phyloP scores from a whole-genome alignment of 352 stramenopile genomes.

The Phytopythium boreale region DNA sequence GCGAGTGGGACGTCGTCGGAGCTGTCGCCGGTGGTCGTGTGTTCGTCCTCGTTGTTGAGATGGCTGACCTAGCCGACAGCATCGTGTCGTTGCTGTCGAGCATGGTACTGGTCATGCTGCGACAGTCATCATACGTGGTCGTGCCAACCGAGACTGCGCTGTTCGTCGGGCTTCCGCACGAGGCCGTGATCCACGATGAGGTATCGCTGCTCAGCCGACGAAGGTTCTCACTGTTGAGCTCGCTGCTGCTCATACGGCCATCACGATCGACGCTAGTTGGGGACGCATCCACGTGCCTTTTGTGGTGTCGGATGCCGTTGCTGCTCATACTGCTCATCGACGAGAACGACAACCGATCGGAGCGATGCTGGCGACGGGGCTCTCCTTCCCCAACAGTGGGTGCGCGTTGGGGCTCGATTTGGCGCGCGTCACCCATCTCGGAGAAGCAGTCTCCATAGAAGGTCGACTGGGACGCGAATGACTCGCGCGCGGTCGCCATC shows the following conservation, averaged over 20 bases:
- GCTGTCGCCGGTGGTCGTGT: not conserved
- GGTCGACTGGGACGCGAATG: constrained; percentile 6
- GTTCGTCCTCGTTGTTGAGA: constrained; percentile 12
- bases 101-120: constrained; percentile 18
- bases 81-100: constrained; percentile 26
- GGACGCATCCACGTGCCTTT: not conserved
- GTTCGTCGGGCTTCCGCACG: constrained; percentile 3
- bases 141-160: not conserved
- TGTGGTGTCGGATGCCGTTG: not conserved
- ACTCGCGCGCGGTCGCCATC: not conserved
- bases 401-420: not conserved
- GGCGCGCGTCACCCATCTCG: not conserved
- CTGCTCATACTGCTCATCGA: not conserved
- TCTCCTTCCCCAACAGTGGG: not conserved
- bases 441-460: constrained; percentile 6
- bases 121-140: constrained; percentile 8
- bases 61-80: constrained; percentile 14
- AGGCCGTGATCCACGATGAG: constrained; percentile 3
- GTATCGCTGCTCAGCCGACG: not conserved
- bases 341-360: not conserved
- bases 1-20: constrained; percentile 1
- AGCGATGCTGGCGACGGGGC: not conserved
- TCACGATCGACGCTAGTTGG: not conserved
- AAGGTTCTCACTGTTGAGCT: constrained; percentile 1
- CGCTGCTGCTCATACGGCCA: not conserved